Percentiles rank a stretch among this genome's conserved stretches.
Conservation (phyloP, 495 filamentous ascomycete genomes). For the Lasiosphaeria ovina region DNA sequence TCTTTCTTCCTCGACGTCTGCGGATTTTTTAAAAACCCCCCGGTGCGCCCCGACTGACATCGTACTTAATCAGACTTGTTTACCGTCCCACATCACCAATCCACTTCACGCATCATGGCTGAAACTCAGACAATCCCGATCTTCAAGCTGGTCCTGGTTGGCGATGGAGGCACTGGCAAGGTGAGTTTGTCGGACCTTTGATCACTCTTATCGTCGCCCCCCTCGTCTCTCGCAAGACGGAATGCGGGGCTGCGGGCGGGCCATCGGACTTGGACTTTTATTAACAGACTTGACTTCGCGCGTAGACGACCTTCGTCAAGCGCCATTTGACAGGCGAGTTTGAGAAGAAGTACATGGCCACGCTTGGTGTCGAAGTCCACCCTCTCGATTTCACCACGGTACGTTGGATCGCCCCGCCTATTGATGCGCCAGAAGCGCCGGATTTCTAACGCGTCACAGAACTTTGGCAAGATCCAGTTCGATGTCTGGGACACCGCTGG, state of each 20-base stretch:
- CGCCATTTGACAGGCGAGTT: conserved; percentile 99
- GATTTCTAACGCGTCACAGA: conserved; percentile 54
- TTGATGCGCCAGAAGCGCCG: conserved; percentile 19
- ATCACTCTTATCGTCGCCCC: conserved; percentile 14
- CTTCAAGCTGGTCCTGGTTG: conserved; percentile 99
- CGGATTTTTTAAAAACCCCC: conserved; percentile 17
- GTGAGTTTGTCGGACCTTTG: conserved; percentile 48
- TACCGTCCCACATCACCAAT: conserved; percentile 23
- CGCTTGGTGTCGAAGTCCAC: conserved; percentile 98
- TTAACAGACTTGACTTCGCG: conserved; percentile 24
- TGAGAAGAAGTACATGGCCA: conserved; percentile 99
- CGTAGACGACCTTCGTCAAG: conserved; percentile 99
- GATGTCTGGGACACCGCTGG: conserved; percentile 99
- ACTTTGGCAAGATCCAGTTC: conserved; percentile 95
- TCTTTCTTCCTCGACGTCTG: conserved; percentile 2
- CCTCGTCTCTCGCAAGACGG: conserved; percentile 6
- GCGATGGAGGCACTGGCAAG: conserved; percentile 99
- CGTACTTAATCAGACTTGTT: conserved; percentile 28
- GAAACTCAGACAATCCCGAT: conserved; percentile 56
- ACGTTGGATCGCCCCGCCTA: conserved; percentile 41
- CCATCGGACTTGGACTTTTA: conserved; percentile 6
- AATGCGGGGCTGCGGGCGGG: conserved; percentile 27
- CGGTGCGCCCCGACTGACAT: conserved; percentile 24
- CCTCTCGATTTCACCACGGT: conserved; percentile 90
- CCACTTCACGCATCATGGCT: conserved; percentile 55